Percentiles rank a stretch among this genome's conserved stretches.
These are phyloP conservation scores for Crucihimalaya himalaica DNA, from an alignment of 345 rosid species.

Conservation along the genomic window DNA sequence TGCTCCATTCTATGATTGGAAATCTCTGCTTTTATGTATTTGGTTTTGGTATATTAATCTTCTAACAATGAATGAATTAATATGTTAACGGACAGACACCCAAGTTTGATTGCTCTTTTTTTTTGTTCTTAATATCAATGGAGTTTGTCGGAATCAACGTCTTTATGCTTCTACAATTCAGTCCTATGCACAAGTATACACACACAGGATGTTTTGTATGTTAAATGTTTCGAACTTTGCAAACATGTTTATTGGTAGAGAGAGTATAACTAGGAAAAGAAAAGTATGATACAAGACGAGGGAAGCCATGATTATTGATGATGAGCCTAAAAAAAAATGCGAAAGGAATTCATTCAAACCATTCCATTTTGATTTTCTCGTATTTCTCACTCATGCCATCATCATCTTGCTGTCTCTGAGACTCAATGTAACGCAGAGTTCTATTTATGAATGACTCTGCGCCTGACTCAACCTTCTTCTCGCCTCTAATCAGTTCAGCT, in stretches of 20 bases:
- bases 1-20: constrained; percentile 78
- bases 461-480: constrained; percentile 60
- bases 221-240: constrained; percentile 5
- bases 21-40: constrained; percentile 11
- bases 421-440: constrained; percentile 75
- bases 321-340: constrained; percentile 13
- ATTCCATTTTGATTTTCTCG: constrained; percentile 61
- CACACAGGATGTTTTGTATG: not conserved
- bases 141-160: constrained; percentile 26
- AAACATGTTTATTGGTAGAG: constrained; percentile 18
- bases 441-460: constrained; percentile 69
- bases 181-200: not conserved
- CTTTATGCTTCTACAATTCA: constrained; percentile 11
- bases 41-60: constrained; percentile 28
- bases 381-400: constrained; percentile 84
- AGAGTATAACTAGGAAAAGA: not conserved
- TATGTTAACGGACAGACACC: constrained; percentile 28
- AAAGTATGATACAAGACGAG: constrained; percentile 13
- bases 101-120: constrained; percentile 19
- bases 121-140: constrained; percentile 29
- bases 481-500: constrained; percentile 70
- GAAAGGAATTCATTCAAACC: constrained; percentile 29
- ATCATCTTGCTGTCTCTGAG: constrained; percentile 92
- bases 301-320: constrained; percentile 7
- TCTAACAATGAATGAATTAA: constrained; percentile 24